Evolutionary conservation across 306 rosid species (phyloP).

Genomic region (Carpinus viminea): DNA sequence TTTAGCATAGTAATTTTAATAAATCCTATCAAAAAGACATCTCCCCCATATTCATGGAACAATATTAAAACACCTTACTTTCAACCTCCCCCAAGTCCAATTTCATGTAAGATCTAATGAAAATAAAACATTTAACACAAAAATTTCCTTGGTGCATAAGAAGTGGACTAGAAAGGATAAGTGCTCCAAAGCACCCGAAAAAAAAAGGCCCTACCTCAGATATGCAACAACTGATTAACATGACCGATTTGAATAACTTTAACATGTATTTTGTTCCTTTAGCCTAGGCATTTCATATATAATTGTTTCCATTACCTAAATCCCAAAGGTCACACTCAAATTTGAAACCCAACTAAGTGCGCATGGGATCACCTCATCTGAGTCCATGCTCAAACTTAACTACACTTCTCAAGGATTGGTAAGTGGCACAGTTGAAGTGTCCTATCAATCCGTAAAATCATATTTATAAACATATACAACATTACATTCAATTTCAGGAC

Average conservation of each 20-base stretch:
- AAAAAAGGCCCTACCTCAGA: not conserved
- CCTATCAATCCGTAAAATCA: not conserved
- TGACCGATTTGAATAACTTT: not conserved
- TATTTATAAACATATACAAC: not conserved
- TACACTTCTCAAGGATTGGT: not conserved
- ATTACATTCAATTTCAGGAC: not conserved
- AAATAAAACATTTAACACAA: not conserved
- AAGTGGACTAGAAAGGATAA: not conserved
- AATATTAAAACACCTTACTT: not conserved
- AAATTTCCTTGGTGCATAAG: not conserved
- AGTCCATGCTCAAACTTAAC: not conserved
- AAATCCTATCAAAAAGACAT: not conserved
- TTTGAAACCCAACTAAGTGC: not conserved
- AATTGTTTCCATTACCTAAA: not conserved
- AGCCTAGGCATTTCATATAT: not conserved
- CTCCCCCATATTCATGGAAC: not conserved
- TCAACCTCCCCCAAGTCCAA: not conserved
- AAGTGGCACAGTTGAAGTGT: not conserved
- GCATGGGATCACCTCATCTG: not conserved
- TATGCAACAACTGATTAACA: not conserved
- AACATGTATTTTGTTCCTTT: not conserved
- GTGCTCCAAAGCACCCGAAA: not conserved
- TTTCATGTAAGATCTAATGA: not conserved
- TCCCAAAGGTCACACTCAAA: not conserved
- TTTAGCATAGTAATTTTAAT: not conserved